Evolutionary conservation across 116 monocot genomes (phyloP), one percentile per base, ranked within the genome.

Genomic region (Cymodocea nodosa): DNA sequence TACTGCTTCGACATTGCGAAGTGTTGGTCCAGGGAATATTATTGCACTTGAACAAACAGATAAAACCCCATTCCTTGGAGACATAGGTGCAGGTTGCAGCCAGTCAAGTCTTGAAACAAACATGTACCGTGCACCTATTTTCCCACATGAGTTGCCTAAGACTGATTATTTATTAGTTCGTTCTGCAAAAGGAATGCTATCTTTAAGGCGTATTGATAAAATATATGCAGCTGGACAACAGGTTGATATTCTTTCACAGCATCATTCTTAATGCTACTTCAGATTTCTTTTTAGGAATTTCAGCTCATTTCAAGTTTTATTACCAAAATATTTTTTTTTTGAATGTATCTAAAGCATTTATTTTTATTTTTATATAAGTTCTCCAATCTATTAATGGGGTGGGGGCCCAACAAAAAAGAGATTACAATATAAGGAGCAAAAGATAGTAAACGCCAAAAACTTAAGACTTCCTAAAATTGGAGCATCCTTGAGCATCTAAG

Each of bases 51-150:
- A 95, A 60, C 81, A 90, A 23, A 69, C 85, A 34, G 90, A 95
- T 37, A 95, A 81, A 75, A 87, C 95, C 63, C 95, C 90, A 63
- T 95, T 90, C 77, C 90, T 95, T 68, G 95, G 95, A 70, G 87
- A 95, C 66, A 85, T 95, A 60, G 65, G 75, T 53, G 64, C 90
- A 9, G 95, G 87, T 19, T 83, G 79, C 75, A 79, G 76, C 60
- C 95, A 87, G 62, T 83, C 87, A 24, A 77, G 90, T 76, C 73
- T 95, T 62, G 95, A 95, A 68, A 87, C 90, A 60, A 95, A 95
- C 58, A 83, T 95, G 95, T 90, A 85, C 52, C 76, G 87, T 35
- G 78, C 95, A 56, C 95, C 95, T 22, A 49, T 90, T 56, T 95
- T 95, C 76, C 79, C 76, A 15, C 95, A 95, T 71, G 90, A 95